Evolutionary conservation across 139 green algal species (phyloP), one percentile per base, ranked within the genome.

Genomic region (Mesotaenium endlicherianum): DNA sequence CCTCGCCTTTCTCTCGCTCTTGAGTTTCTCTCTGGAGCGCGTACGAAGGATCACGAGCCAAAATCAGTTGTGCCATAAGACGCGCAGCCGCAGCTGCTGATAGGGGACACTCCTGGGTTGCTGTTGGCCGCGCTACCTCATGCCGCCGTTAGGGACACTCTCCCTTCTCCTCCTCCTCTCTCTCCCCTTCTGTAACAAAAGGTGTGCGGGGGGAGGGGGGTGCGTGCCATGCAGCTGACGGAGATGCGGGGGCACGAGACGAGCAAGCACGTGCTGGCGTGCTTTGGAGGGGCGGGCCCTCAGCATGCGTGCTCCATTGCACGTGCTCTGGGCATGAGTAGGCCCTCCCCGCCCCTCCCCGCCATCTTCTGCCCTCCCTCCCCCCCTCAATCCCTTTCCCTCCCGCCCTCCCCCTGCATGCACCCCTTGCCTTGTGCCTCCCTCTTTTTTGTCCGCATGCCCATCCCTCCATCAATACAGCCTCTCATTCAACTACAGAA

Each of bases 251-350:
- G 96, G 1, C 95, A 97, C 83, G 95, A 99, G 80, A 92, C 93
- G 8, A 89, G 92, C 11, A 74, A 87, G 20, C 96, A 99, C 75
- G 91, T 96, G 53, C 91, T 99, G 16, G 92, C 95, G 5, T 97
- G 92, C 80, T 99, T 99, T 86, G 96, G 96, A 0, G 96, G 96
- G n/a, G 96, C 96, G 20, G 96, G 96, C 3, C 95, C 93, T 6
- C 96, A 99, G 90, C 96, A 99, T 68, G 95, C 95, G 0, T 99
- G 96, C 81, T 94, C 96, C 20, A 97, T 99, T 41, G 96, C 96
- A 0, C 57, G 82, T 0, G 85, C 91, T 1, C 93, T 99, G 31
- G 93, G 93, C 81, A 98, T 99, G 90, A 20, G 79, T 85, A 17
- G 41, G 79, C 71, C 49, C 11, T 44, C n/a, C n/a, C n/a, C n/a